phyloP scores from a whole-genome alignment of 148 eudicot genomes.

The Amaranthus palmeri region DNA sequence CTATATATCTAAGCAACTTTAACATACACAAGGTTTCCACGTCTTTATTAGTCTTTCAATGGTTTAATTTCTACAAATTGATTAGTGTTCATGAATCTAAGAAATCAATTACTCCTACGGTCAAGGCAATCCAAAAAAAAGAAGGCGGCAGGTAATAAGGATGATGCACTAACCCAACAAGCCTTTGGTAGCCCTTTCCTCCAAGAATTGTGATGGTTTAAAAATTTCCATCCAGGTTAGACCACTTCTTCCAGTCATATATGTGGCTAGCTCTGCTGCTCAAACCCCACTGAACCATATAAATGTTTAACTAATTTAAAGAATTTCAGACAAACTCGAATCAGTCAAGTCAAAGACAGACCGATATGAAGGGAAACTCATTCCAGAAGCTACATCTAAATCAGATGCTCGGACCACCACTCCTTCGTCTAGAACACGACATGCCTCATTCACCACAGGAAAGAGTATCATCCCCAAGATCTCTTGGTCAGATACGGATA shows the following conservation, averaged over 20 bases:
- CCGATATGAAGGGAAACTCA: constrained; percentile 98
- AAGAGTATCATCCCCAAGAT: constrained; percentile 86
- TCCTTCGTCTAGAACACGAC: constrained; percentile 88
- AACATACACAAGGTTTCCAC: background rate
- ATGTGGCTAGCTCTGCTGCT: constrained; percentile 80
- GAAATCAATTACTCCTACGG: background rate
- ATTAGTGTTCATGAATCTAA: background rate
- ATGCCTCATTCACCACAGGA: constrained; percentile 95
- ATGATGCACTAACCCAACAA: constrained; percentile 52
- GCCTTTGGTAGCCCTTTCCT: constrained; percentile 82
- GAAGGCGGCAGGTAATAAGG: background rate
- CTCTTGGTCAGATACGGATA: constrained; percentile 75
- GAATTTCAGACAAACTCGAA: background rate
- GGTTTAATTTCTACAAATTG: too few relatives aligned
- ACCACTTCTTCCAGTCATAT: constrained; percentile 70
- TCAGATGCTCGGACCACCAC: constrained; percentile 91
- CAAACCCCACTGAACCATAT: constrained; percentile 86
- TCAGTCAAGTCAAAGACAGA: constrained; percentile 29
- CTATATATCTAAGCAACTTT: background rate
- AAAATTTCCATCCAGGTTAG: constrained; percentile 58
- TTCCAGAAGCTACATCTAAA: constrained; percentile 90
- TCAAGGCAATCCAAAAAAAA: background rate
- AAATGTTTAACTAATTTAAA: background rate
- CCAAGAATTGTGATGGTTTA: constrained; percentile 80
- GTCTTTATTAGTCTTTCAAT: background rate